Evolutionary conservation across 2,329 filamentous ascomycete species (phyloP).

Genomic region (Tetracladium maxilliforme): DNA sequence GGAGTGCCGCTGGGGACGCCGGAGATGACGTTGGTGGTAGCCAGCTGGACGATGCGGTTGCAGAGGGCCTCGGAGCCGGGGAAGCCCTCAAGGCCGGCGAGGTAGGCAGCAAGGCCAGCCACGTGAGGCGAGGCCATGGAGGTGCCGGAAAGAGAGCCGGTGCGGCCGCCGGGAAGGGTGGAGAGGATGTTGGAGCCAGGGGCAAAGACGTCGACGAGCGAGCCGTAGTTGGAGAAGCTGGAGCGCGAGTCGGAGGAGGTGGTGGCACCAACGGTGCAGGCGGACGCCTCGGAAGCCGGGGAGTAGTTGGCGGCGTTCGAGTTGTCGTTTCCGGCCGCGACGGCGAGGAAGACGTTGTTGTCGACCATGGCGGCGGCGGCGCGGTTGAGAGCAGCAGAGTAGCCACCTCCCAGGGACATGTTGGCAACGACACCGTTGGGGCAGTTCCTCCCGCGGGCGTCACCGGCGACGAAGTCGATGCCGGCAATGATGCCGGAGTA

Average conservation of each 20-base stretch:
- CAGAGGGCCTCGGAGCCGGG: constrained; percentile 29
- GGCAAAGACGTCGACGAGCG: constrained; percentile 32
- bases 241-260: constrained; percentile 21
- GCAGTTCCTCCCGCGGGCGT: constrained; percentile 9
- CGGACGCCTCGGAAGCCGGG: constrained; percentile 29
- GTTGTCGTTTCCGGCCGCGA: constrained; percentile 37
- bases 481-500: constrained; percentile 20
- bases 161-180: constrained; percentile 26
- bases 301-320: constrained; percentile 24
- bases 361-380: constrained; percentile 29
- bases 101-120: constrained; percentile 44
- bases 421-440: constrained; percentile 29
- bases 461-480: constrained; percentile 18
- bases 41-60: constrained; percentile 25
- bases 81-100: constrained; percentile 29
- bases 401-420: constrained; percentile 36
- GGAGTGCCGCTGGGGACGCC: constrained; percentile 24
- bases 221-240: constrained; percentile 34
- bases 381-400: constrained; percentile 30
- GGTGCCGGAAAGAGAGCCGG: constrained; percentile 39
- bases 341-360: constrained; percentile 32
- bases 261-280: constrained; percentile 37
- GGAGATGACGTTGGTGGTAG: constrained; percentile 23
- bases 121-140: constrained; percentile 49
- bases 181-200: constrained; percentile 29